phyloP scores from a whole-genome alignment of 1,284 basidiomycete species.

The Coniferiporia weirii region DNA sequence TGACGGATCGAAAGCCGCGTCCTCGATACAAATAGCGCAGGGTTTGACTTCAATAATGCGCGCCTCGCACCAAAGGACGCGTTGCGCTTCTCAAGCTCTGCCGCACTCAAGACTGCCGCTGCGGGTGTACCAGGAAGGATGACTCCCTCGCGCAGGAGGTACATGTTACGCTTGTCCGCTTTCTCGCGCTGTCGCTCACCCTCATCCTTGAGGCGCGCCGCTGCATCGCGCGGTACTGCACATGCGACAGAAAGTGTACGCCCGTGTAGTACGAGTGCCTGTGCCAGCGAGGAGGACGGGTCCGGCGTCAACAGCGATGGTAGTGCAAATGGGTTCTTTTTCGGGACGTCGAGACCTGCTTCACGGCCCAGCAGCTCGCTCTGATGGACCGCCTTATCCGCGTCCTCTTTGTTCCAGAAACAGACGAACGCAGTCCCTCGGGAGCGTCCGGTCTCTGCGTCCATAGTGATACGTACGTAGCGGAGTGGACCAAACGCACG shows the following conservation, averaged over 20 bases:
- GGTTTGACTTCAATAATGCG: constrained; percentile 81
- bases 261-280: constrained; percentile 85
- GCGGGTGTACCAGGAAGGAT: constrained; percentile 83
- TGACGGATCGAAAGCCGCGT: constrained; percentile 93
- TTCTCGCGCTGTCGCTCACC: constrained; percentile 83
- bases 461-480: constrained; percentile 91
- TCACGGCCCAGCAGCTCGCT: constrained; percentile 72
- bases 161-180: constrained; percentile 93
- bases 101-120: constrained; percentile 58
- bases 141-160: constrained; percentile 94
- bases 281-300: constrained; percentile 82
- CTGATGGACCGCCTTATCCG: constrained; percentile 80
- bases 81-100: constrained; percentile 81
- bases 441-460: constrained; percentile 78
- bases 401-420: constrained; percentile 93
- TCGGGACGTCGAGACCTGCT: constrained; percentile 38
- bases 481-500: constrained; percentile 88
- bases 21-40: constrained; percentile 89
- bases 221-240: constrained; percentile 88
- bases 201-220: constrained; percentile 81
- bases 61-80: constrained; percentile 80
- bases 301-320: constrained; percentile 93
- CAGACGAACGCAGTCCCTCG: constrained; percentile 96
- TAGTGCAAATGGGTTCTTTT: constrained; percentile 80
- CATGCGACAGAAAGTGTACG: constrained; percentile 87